Base-by-base conservation (phyloP, 2,329 filamentous ascomycete genomes). In the Rhexocercosporidium sp. region DNA sequence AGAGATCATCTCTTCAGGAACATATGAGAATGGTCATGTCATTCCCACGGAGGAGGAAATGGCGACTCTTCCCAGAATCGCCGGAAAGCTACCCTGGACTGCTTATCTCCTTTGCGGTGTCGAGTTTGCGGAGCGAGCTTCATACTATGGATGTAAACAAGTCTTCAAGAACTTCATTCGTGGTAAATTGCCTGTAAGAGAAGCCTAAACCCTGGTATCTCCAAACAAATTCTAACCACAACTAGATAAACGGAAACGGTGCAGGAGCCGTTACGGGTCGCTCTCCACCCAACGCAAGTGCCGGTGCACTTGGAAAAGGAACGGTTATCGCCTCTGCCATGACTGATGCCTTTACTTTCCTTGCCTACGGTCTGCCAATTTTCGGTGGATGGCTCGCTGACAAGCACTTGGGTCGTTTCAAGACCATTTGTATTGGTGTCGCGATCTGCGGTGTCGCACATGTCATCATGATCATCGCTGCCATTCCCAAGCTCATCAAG, bases 61-160 rank as follows among this genome's bases (percentile, higher is more conserved):
- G 63, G 75, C 71, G 11, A 89, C 86, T 0, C 84, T 91, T 27
- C 85, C 82, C 56, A 86, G 86, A 72, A 84, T 91, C 27, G 86
- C 88, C 18, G 89, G 87, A n/a, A 84, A 83, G 75, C 87, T 93
- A 70, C 88, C 88, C 59, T 89, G 86, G 86, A 81, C 83, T 62
- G 85, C 89, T 65, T 93, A 88, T 80, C 89, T 88, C 34, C 87
- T 93, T 66, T 90, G 89, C 57, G 88, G 92, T 69, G 86, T 91
- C 67, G 91, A 93, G 79, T 81, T 92, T 67, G 91, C 89, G 80
- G 91, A 93, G 80, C 88, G 91, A 57, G 92, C 92, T 80, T 91
- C 88, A n/a, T 93, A 92, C 85, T 93, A 93, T 75, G 91, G 91
- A 63, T 89, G 88, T 12, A 86, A 88, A 56, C 84, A 83, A 0